Evolutionary conservation across 2,329 filamentous ascomycete species (phyloP).

Genomic region (Sporothrix inflata): DNA sequence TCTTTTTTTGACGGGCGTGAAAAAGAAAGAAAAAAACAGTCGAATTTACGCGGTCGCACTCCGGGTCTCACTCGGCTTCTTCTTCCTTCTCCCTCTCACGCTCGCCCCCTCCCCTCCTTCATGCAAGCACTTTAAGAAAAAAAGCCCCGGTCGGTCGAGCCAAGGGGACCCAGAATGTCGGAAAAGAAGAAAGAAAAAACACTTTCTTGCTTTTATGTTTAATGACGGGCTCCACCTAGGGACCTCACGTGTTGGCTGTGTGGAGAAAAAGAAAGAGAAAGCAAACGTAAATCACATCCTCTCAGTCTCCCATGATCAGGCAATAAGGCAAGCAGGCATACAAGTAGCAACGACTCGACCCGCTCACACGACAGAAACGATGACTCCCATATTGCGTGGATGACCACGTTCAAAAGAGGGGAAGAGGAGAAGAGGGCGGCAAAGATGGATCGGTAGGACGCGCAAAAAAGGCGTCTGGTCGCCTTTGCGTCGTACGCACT

Average conservation of each 20-base stretch:
- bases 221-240: background rate
- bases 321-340: background rate
- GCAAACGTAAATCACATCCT: background rate
- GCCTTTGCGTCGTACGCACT: background rate
- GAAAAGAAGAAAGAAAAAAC: background rate
- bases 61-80: background rate
- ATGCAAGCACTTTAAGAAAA: background rate
- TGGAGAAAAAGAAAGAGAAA: background rate
- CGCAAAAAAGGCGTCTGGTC: background rate
- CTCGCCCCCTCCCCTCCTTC: background rate
- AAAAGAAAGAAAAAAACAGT: background rate
- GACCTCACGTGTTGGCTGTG: background rate
- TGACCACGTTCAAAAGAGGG: background rate
- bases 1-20: background rate
- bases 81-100: background rate
- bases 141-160: background rate
- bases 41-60: background rate
- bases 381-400: background rate
- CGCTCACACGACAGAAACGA: background rate
- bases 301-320: conserved; percentile 4
- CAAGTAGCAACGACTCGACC: background rate
- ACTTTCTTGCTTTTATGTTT: background rate
- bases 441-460: background rate
- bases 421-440: background rate
- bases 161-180: background rate